Base-by-base conservation (phyloP, 306 rosid species). In the Datisca glomerata region DNA sequence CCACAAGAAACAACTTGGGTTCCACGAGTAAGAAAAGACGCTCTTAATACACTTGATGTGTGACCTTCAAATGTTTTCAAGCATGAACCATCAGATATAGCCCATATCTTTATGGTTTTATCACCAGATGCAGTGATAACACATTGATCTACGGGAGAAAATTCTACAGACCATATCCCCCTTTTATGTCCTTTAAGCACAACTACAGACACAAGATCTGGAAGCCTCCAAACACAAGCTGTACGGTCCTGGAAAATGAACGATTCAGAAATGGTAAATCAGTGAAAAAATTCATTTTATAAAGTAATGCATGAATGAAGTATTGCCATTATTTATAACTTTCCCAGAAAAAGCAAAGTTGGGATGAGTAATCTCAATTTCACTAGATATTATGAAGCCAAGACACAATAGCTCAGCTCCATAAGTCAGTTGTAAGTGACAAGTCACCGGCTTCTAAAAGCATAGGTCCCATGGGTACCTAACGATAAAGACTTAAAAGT, bases 91-190 rank as follows among this genome's bases (percentile, higher is more conserved):
- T 89, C 93, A 31, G 93, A 65, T 63, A 89, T 65, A 48, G 83
- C 73, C 97, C 97, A 89, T 55, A 89, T 83, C 77, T 75, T 83
- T 52, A 89, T 72, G 21, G 95, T 80, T 68, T 80, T 83, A 51
- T 89, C 97, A 49, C 97, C 97, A 38, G 97, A 89, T 38, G 97
- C 82, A 12, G 97, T 89, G 56, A 83, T 50, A 38, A 83, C 89
- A 75, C 95, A 89, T 43, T 83, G 93, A 68, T 89, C 97, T 50
- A 83, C 81, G 7, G 97, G 95, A 71, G 97, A 89, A 70, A 89
- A 89, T 60, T 89, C 97, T 19, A 89, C 97, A 16, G 77, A 74
- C 97, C 97, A 89, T 60, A 89, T 65, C 47, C 93, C 97, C 64
- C 93, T 77, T 73, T 80, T 89, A 64, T 89, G 97, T 49, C 97